These are phyloP conservation scores for Plasmodium reichenowi DNA, from an alignment of 169 alveolate species.

Conservation along the genomic window DNA sequence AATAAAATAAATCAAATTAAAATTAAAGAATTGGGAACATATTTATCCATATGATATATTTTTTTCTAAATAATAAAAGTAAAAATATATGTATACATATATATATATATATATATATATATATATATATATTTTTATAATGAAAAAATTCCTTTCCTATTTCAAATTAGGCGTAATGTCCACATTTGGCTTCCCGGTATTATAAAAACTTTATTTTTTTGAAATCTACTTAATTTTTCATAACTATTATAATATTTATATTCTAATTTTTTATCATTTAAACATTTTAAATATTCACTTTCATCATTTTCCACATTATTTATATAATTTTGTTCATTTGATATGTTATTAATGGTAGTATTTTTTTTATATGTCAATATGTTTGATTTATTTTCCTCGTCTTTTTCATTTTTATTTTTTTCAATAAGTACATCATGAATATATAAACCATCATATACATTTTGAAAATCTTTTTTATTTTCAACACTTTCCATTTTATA, in stretches of 20 bases:
- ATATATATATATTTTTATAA: neutral
- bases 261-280: slow-evolving; percentile 5
- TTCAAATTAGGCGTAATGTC: slow-evolving; percentile 42
- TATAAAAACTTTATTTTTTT: slow-evolving; percentile 40
- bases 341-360: neutral
- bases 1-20: too few relatives aligned
- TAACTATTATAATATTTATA: slow-evolving; percentile 4
- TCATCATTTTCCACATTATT: neutral
- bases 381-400: neutral
- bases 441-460: slow-evolving; percentile 38
- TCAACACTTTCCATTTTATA: slow-evolving; percentile 31
- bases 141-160: too few relatives aligned
- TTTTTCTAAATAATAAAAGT: neutral
- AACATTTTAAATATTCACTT: neutral
- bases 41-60: too few relatives aligned
- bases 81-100: neutral
- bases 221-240: slow-evolving; percentile 52
- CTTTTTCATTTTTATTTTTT: neutral
- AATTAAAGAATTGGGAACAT: too few relatives aligned
- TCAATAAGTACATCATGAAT: slow-evolving; percentile 45
- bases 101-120: neutral
- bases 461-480: slow-evolving; percentile 25
- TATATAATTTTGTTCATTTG: neutral
- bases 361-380: neutral
- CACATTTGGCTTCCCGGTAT: slow-evolving; percentile 68